These are phyloP conservation scores for Canna indica DNA, from an alignment of 176 grass and related monocot species.

Conservation along the genomic window DNA sequence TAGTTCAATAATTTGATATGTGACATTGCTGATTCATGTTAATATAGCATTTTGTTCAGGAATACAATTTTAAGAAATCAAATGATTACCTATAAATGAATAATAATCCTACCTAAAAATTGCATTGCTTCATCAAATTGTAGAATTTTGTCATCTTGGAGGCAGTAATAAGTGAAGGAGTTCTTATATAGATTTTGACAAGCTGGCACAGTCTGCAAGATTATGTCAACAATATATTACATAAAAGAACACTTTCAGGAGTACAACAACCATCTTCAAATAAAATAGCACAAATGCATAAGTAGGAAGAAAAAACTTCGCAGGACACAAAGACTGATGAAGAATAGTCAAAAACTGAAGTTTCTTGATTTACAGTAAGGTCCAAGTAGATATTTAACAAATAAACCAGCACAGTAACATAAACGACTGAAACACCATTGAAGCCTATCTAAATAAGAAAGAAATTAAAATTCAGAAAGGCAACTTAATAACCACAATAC, in stretches of 20 bases:
- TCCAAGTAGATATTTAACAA: neutral
- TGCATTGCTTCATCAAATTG: constrained; percentile 12
- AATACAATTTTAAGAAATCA: neutral
- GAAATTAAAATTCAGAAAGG: neutral
- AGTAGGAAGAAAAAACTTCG: neutral
- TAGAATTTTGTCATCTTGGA: constrained; percentile 10
- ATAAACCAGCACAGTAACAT: neutral
- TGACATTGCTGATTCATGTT: too few relatives aligned
- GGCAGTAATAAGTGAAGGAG: constrained; percentile 16
- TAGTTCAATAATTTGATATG: too few relatives aligned
- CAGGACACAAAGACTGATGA: neutral
- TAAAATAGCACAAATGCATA: neutral
- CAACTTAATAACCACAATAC: neutral
- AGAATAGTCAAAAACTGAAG: neutral
- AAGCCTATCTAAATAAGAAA: neutral
- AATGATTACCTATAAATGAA: neutral
- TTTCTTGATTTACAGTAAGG: neutral
- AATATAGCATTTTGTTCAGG: neutral
- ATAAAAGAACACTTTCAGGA: neutral
- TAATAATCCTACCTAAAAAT: constrained; percentile 12
- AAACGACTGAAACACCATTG: neutral
- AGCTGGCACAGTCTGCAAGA: constrained; percentile 15
- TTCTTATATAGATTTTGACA: constrained; percentile 21
- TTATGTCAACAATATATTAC: neutral
- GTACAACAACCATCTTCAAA: neutral